phyloP scores from a whole-genome alignment of 208 protist species.

The Trypanosoma caninum region DNA sequence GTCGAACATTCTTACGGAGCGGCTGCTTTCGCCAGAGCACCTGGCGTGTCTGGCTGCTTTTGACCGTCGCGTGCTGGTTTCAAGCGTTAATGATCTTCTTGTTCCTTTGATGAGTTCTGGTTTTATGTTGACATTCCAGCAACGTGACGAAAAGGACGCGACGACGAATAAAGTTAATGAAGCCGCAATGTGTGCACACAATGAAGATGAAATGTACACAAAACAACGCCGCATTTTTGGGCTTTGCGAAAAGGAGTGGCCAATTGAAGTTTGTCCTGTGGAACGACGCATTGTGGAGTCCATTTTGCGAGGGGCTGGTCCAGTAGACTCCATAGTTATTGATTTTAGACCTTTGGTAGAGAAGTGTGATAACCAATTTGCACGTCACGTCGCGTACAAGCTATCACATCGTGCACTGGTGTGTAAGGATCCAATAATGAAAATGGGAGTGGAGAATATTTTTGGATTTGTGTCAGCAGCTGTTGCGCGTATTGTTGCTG shows the following conservation, averaged over 20 bases:
- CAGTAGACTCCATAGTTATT: conserved; percentile 22
- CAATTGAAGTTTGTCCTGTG: neutral
- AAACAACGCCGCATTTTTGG: conserved; percentile 5
- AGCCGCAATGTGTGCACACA: conserved; percentile 6
- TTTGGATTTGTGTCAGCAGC: conserved; percentile 14
- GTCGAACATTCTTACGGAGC: conserved; percentile 20
- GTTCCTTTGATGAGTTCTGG: conserved; percentile 21
- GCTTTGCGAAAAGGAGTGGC: conserved; percentile 7
- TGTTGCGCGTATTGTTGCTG: neutral
- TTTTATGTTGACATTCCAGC: conserved; percentile 11
- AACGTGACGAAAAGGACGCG: neutral
- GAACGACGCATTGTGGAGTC: conserved; percentile 13
- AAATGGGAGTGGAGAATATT: conserved; percentile 1
- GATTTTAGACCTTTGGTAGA: conserved; percentile 1
- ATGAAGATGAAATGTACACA: conserved; percentile 13
- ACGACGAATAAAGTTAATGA: neutral
- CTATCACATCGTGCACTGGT: conserved; percentile 15
- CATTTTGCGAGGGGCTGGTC: conserved; percentile 4
- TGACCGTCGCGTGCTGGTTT: conserved; percentile 16
- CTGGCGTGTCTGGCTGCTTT: conserved; percentile 13
- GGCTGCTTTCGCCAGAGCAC: conserved; percentile 14
- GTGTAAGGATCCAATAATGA: conserved; percentile 1
- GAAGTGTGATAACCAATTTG: neutral
- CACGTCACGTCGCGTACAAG: neutral
- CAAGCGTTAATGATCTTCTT: conserved; percentile 17